Conservation (phyloP, 169 alveolate genomes). For the Plasmodium vivax region DNA sequence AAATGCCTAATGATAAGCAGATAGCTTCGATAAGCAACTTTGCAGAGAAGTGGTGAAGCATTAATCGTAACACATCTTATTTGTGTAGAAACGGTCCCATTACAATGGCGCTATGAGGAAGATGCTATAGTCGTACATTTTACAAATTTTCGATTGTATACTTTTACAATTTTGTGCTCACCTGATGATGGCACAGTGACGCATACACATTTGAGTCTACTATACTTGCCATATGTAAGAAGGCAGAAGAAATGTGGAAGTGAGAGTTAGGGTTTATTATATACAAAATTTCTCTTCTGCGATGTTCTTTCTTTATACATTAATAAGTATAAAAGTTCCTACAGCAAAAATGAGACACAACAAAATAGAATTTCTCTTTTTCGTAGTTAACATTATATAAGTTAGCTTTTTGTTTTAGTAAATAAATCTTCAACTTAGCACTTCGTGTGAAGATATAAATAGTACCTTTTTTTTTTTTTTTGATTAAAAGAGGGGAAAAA, state of each 20-base stretch:
- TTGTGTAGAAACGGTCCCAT: background rate
- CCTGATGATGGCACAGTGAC: background rate
- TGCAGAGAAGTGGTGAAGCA: background rate
- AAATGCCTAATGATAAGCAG: background rate
- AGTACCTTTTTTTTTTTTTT: background rate
- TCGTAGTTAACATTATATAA: background rate
- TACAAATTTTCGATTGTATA: background rate
- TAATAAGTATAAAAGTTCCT: background rate
- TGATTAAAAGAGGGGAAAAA: background rate
- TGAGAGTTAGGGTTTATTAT: background rate
- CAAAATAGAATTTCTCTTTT: background rate
- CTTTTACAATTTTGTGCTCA: background rate
- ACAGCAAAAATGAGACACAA: background rate
- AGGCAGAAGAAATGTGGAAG: background rate
- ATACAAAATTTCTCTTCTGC: background rate
- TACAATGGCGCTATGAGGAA: background rate
- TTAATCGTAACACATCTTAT: background rate
- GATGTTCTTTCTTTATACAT: background rate
- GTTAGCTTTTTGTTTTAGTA: background rate
- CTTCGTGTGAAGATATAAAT: background rate
- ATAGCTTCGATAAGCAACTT: background rate
- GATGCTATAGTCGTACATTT: background rate
- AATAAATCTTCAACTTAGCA: background rate
- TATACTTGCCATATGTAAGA: background rate
- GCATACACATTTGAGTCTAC: background rate